Conservation (phyloP, 768 basidiomycete species). For the Cystobasidium ongulense region DNA sequence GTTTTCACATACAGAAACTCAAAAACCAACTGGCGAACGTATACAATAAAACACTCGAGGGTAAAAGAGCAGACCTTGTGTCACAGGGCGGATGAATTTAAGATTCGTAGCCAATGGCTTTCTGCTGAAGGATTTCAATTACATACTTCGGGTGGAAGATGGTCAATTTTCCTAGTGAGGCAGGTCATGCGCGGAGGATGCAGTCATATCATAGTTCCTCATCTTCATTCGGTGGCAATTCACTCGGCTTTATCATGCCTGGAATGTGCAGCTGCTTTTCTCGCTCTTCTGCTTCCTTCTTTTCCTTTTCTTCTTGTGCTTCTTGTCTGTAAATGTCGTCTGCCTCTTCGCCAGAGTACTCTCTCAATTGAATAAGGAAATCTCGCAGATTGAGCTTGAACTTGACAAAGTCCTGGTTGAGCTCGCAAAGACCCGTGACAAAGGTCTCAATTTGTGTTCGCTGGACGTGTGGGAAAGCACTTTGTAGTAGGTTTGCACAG, state of each 20-base stretch:
- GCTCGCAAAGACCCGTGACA: conserved; percentile 47
- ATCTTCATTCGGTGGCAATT: conserved; percentile 27
- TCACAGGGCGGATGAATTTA: too few species aligned
- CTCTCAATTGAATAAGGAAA: conserved; percentile 95
- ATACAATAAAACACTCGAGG: too few species aligned
- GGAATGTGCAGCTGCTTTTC: conserved; percentile 86
- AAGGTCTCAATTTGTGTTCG: conserved; percentile 53
- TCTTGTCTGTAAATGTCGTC: conserved; percentile 87
- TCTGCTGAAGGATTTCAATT: too few species aligned
- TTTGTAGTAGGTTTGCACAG: conserved; percentile 72
- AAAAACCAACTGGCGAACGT: neutral
- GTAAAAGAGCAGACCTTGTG: too few species aligned
- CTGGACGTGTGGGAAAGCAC: conserved; percentile 86
- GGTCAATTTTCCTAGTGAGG: too few species aligned
- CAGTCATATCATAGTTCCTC: conserved; percentile 27
- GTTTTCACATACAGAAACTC: neutral
- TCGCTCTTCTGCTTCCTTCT: conserved; percentile 71
- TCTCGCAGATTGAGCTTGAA: conserved; percentile 85
- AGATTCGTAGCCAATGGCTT: too few species aligned
- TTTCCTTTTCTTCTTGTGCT: conserved; percentile 74
- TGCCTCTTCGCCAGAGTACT: conserved; percentile 79
- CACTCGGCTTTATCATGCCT: conserved; percentile 82
- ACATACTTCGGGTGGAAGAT: too few species aligned
- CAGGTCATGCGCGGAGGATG: too few species aligned
- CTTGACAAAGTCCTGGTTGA: conserved; percentile 48